Conservation (phyloP, 495 filamentous ascomycete genomes). For the Beverwykella pulmonaria region DNA sequence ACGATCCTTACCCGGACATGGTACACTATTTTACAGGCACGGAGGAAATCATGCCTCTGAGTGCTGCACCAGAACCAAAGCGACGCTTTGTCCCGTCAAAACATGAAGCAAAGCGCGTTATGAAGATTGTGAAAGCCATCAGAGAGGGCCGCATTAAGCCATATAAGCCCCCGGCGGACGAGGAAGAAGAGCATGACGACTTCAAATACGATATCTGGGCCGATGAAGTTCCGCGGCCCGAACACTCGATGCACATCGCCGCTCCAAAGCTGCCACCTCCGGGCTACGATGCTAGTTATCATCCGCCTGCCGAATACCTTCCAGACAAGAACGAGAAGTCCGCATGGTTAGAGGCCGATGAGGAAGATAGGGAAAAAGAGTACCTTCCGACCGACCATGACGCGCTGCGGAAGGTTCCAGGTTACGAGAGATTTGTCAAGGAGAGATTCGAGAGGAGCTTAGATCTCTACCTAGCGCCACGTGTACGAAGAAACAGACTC, state of each 20-base stretch:
- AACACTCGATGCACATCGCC: constrained; percentile 93
- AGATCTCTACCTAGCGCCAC: constrained; percentile 91
- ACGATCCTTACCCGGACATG: constrained; percentile 86
- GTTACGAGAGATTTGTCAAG: constrained; percentile 87
- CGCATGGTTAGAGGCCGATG: constrained; percentile 84
- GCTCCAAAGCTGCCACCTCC: constrained; percentile 93
- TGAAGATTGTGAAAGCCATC: constrained; percentile 97
- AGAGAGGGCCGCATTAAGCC: constrained; percentile 91
- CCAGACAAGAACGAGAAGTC: constrained; percentile 82
- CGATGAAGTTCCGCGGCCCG: constrained; percentile 78
- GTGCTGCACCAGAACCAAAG: constrained; percentile 93
- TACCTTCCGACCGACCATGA: constrained; percentile 81
- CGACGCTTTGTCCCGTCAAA: constrained; percentile 96
- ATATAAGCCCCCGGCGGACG: constrained; percentile 78
- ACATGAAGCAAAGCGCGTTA: constrained; percentile 92
- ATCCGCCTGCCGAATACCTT: constrained; percentile 93
- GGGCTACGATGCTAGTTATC: constrained; percentile 92
- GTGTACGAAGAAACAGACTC: constrained; percentile 87
- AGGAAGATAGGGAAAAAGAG: constrained; percentile 87
- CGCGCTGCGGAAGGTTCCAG: constrained; percentile 86
- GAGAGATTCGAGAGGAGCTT: constrained; percentile 95
- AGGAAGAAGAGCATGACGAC: constrained; percentile 64
- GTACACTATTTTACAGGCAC: constrained; percentile 92
- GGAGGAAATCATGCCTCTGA: constrained; percentile 90
- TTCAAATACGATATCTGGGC: constrained; percentile 90